A percentile compares a stretch with the other conserved stretches of the same genome.
Conservation (phyloP, 169 alveolate genomes). For the Cryptosporidium parvum region DNA sequence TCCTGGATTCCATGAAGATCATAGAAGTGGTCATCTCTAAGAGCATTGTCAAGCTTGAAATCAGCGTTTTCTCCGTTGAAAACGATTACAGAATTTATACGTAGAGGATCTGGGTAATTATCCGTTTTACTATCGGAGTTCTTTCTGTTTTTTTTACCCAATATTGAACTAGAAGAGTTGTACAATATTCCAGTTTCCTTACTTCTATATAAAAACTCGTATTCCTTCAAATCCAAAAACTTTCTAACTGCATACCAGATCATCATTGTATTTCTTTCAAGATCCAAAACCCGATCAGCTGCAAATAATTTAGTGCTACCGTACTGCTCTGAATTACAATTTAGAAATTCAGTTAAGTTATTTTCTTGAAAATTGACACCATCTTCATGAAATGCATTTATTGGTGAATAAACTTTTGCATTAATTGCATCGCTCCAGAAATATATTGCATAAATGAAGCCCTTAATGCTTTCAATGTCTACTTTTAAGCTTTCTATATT, state of each 20-base stretch:
- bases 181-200: conserved; percentile 15
- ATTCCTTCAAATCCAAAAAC: conserved; percentile 6
- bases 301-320: not conserved
- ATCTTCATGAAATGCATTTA: not conserved
- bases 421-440: conserved; percentile 73
- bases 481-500: conserved; percentile 55
- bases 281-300: conserved; percentile 39
- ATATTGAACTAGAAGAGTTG: conserved; percentile 10
- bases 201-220: conserved; percentile 38
- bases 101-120: not conserved
- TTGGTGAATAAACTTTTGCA: conserved; percentile 21
- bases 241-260: conserved; percentile 62
- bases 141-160: not conserved
- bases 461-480: conserved; percentile 58
- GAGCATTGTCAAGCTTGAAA: conserved; percentile 40
- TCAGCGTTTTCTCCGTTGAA: conserved; percentile 56
- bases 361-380: not conserved
- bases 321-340: not conserved
- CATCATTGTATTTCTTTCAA: conserved; percentile 66
- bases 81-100: conserved; percentile 50
- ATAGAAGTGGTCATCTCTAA: conserved; percentile 46
- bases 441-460: conserved; percentile 60
- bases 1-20: conserved; percentile 51
- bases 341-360: not conserved
- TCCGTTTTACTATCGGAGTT: not conserved